Evolutionary conservation across 2,329 filamentous ascomycete genomes (phyloP).

Genomic region (Penicillium sp.): DNA sequence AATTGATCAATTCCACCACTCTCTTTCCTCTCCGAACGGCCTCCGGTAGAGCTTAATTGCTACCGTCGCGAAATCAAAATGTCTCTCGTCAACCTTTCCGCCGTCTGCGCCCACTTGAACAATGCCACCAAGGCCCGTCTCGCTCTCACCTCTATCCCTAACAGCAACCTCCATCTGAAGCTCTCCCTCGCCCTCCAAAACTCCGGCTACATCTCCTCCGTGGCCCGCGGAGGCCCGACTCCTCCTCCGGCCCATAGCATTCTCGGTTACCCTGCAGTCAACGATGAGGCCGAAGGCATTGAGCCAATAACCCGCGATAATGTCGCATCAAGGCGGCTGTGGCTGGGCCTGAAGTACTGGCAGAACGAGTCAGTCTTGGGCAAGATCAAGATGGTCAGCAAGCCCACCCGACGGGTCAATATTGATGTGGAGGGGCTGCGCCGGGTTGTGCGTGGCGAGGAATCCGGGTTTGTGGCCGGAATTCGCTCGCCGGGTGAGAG

Average conservation of each 20-base stretch:
- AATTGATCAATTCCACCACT: not conserved
- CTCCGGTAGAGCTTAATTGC: constrained; percentile 20
- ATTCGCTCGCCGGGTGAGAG: constrained; percentile 75
- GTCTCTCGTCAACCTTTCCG: constrained; percentile 70
- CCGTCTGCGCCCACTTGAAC: constrained; percentile 87
- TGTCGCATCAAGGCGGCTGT: constrained; percentile 70
- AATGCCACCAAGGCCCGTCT: constrained; percentile 83
- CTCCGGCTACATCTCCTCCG: constrained; percentile 74
- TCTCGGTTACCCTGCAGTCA: constrained; percentile 49
- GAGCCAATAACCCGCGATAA: constrained; percentile 66
- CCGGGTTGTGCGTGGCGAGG: constrained; percentile 65
- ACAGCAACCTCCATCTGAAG: constrained; percentile 74
- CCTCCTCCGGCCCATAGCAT: constrained; percentile 55
- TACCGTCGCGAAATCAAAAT: constrained; percentile 44
- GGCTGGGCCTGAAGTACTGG: constrained; percentile 90
- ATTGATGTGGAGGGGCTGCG: constrained; percentile 62
- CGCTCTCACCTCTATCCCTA: constrained; percentile 76
- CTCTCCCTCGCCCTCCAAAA: constrained; percentile 76
- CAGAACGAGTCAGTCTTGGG: constrained; percentile 74
- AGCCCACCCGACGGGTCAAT: constrained; percentile 69
- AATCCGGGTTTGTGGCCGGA: constrained; percentile 65
- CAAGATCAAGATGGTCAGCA: constrained; percentile 65
- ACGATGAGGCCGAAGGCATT: constrained; percentile 35
- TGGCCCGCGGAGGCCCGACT: constrained; percentile 67
- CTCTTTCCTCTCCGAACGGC: constrained; percentile 5